These are phyloP conservation scores for Teratosphaeria zuluensis DNA, from an alignment of 2,329 filamentous ascomycete genomes.

Conservation along the genomic window DNA sequence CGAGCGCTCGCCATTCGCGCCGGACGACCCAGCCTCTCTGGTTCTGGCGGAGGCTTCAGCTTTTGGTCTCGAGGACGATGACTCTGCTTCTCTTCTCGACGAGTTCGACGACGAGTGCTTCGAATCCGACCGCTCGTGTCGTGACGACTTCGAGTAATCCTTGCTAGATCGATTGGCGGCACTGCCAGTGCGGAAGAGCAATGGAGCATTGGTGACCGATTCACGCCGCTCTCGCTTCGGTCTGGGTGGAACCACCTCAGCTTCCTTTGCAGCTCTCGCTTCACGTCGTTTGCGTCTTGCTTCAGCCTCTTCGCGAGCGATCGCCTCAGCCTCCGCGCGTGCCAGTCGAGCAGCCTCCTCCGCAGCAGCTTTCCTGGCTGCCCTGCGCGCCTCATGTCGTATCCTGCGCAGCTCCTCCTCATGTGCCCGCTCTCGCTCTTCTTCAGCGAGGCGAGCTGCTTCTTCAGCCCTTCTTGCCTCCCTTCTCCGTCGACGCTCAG, in stretches of 20 bases:
- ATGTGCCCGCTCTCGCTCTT: conserved; percentile 13
- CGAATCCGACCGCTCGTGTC: neutral
- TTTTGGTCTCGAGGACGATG: neutral
- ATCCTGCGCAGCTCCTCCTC: conserved; percentile 17
- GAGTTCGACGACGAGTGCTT: neutral
- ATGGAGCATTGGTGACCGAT: conserved; percentile 4
- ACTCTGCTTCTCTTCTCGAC: neutral
- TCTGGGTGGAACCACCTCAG: conserved; percentile 10
- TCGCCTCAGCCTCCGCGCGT: conserved; percentile 10
- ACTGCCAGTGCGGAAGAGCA: conserved; percentile 5
- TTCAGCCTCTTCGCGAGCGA: conserved; percentile 14
- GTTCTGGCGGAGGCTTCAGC: neutral
- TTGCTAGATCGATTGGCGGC: neutral
- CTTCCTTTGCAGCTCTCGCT: conserved; percentile 8
- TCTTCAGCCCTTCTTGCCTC: conserved; percentile 13
- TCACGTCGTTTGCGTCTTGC: conserved; percentile 8
- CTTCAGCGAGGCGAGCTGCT: conserved; percentile 12
- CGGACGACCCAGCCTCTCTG: neutral
- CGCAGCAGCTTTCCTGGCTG: conserved; percentile 16
- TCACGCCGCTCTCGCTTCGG: conserved; percentile 1
- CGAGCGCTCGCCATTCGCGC: conserved; percentile 2
- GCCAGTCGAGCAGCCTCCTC: conserved; percentile 13
- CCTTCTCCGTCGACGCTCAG: conserved; percentile 8
- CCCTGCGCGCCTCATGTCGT: conserved; percentile 16
- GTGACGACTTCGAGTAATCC: neutral